These are phyloP conservation scores for Rhodotorula sp. DNA, from an alignment of 1,284 basidiomycete genomes.

Conservation along the genomic window DNA sequence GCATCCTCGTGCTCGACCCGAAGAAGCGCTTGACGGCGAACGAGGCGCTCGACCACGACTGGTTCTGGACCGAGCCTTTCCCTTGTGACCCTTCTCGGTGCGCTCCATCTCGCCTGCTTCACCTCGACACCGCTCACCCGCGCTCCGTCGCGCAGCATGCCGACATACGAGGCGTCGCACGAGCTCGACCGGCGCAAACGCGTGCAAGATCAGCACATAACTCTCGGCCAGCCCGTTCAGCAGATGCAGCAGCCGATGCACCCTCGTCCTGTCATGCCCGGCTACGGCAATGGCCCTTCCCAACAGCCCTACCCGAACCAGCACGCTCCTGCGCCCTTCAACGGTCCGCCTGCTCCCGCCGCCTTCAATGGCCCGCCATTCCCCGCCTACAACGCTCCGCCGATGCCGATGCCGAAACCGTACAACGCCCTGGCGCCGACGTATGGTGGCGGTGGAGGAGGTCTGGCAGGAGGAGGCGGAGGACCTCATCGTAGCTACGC, in stretches of 20 bases:
- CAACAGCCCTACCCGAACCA: background rate
- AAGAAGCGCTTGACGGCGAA: conserved; percentile 55
- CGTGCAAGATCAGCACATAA: conserved; percentile 43
- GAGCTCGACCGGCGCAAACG: conserved; percentile 77
- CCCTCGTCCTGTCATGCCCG: background rate
- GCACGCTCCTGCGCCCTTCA: too few species aligned
- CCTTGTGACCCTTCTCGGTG: conserved; percentile 30
- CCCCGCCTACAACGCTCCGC: conserved; percentile 9
- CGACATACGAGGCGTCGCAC: conserved; percentile 74
- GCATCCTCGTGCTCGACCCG: conserved; percentile 57
- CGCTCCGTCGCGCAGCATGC: conserved; percentile 58
- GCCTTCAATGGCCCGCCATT: background rate
- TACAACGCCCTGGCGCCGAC: background rate
- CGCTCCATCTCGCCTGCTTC: background rate
- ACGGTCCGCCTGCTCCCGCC: background rate
- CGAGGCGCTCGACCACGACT: conserved; percentile 55
- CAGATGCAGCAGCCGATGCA: background rate
- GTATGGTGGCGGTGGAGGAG: too few species aligned
- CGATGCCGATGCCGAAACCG: background rate
- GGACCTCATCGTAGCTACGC: too few species aligned
- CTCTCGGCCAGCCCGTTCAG: background rate
- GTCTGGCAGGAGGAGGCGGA: too few species aligned
- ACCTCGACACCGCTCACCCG: background rate
- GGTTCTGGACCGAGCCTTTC: conserved; percentile 64
- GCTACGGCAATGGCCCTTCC: background rate